A percentile compares a stretch with the other conserved stretches of the same genome.
These are phyloP conservation scores for Lithohypha guttulata DNA, from an alignment of 2,329 filamentous ascomycete genomes.

Conservation along the genomic window DNA sequence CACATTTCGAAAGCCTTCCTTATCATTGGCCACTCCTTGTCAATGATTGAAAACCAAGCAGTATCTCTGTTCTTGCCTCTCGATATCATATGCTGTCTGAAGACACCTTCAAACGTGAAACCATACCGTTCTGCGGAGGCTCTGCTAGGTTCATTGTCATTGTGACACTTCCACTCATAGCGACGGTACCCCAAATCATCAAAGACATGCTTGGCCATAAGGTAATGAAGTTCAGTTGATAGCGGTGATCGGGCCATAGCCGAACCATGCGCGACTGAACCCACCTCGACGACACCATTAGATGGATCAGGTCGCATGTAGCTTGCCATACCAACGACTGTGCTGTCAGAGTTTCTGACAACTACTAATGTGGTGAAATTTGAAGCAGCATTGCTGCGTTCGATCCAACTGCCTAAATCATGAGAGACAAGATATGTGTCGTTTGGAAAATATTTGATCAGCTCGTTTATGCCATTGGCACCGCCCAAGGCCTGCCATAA, in stretches of 20 bases:
- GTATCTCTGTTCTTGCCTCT: constrained; percentile 50
- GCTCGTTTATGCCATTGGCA: background rate
- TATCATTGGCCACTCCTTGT: constrained; percentile 46
- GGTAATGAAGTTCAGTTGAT: constrained; percentile 48
- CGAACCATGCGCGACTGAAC: constrained; percentile 43
- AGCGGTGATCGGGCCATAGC: constrained; percentile 43
- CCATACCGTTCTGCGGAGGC: constrained; percentile 48
- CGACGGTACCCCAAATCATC: constrained; percentile 44
- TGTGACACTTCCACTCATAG: constrained; percentile 56
- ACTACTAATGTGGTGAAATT: background rate
- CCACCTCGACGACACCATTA: constrained; percentile 47
- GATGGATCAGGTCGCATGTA: constrained; percentile 37
- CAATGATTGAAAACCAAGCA: constrained; percentile 48
- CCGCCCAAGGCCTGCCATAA: background rate
- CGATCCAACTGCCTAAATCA: background rate
- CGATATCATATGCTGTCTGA: constrained; percentile 51
- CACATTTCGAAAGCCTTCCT: constrained; percentile 43
- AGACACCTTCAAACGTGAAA: constrained; percentile 49
- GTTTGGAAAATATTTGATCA: background rate
- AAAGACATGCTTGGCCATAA: constrained; percentile 46
- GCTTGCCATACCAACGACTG: background rate
- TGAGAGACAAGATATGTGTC: background rate
- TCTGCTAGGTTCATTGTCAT: constrained; percentile 44
- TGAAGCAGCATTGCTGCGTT: background rate
- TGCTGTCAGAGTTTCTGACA: background rate